Conservation (phyloP, 176 grass and related monocot genomes). For the maize (Zea mays) region DNA sequence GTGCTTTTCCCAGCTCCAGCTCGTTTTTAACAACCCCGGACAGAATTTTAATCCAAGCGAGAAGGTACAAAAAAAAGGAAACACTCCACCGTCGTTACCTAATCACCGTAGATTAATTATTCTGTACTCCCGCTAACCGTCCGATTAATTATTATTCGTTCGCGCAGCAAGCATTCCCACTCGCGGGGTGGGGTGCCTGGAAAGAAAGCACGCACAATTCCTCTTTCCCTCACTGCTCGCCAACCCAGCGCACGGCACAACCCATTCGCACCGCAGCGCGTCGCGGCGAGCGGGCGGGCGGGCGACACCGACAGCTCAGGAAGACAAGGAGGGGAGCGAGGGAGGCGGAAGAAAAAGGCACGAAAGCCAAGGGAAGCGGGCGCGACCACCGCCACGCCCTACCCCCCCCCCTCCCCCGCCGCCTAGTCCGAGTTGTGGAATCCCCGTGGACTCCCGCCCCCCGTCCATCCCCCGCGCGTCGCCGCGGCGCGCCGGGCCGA, state of each 20-base stretch:
- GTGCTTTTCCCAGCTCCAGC: neutral
- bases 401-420: conserved; percentile 6
- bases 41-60: neutral
- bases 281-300: neutral
- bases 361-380: conserved; percentile 39
- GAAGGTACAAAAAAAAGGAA: neutral
- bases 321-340: neutral
- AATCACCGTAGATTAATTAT: neutral
- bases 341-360: neutral
- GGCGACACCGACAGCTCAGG: conserved; percentile 37
- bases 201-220: neutral
- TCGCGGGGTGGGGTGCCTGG: too few species aligned
- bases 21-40: neutral
- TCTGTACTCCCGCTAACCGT: neutral
- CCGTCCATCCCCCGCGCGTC: neutral
- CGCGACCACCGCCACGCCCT: conserved; percentile 25
- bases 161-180: neutral
- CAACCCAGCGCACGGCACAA: conserved; percentile 1
- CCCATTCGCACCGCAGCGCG: conserved; percentile 18
- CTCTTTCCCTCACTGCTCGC: neutral
- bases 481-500: neutral
- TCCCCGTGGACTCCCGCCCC: conserved; percentile 45
- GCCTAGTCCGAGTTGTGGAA: neutral
- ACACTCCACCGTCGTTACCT: neutral
- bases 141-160: neutral